These are phyloP conservation scores for Lachnellula occidentalis DNA, from an alignment of 2,329 filamentous ascomycete genomes.

Conservation along the genomic window DNA sequence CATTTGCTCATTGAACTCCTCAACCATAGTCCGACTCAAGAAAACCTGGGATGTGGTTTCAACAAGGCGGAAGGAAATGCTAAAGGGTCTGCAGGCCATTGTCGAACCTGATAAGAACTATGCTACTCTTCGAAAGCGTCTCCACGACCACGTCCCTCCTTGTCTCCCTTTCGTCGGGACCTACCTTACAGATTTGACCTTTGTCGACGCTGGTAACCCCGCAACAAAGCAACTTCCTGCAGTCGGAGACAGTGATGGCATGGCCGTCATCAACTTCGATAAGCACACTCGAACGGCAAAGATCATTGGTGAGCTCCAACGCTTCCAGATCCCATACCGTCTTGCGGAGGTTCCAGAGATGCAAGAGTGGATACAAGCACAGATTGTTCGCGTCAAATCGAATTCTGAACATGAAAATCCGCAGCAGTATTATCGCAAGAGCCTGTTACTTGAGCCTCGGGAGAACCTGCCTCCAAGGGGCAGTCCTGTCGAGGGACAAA, in stretches of 20 bases:
- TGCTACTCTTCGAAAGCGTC: slow-evolving; percentile 72
- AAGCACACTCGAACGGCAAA: slow-evolving; percentile 92
- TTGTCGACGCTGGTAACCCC: slow-evolving; percentile 91
- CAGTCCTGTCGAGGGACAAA: slow-evolving; percentile 26
- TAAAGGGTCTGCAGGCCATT: slow-evolving; percentile 75
- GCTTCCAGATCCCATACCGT: slow-evolving; percentile 90
- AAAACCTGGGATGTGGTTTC: slow-evolving; percentile 90
- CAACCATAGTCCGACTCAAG: slow-evolving; percentile 80
- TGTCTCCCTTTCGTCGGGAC: slow-evolving; percentile 95
- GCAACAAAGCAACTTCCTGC: slow-evolving; percentile 70
- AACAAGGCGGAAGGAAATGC: slow-evolving; percentile 71
- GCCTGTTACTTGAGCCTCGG: slow-evolving; percentile 59
- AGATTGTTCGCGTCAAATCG: slow-evolving; percentile 64
- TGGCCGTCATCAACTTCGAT: slow-evolving; percentile 93
- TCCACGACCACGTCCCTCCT: slow-evolving; percentile 82
- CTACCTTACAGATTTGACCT: slow-evolving; percentile 92
- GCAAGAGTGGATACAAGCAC: slow-evolving; percentile 85
- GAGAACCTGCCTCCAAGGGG: slow-evolving; percentile 29
- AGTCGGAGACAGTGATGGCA: slow-evolving; percentile 51
- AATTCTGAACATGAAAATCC: slow-evolving; percentile 54
- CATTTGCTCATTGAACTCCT: slow-evolving; percentile 87
- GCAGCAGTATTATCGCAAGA: slow-evolving; percentile 62
- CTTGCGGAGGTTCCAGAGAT: slow-evolving; percentile 79
- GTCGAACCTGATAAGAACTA: slow-evolving; percentile 91
- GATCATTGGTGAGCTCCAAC: slow-evolving; percentile 91